Evolutionary conservation across 805 yeast species (phyloP).

Genomic region (Starmerella floricola): DNA sequence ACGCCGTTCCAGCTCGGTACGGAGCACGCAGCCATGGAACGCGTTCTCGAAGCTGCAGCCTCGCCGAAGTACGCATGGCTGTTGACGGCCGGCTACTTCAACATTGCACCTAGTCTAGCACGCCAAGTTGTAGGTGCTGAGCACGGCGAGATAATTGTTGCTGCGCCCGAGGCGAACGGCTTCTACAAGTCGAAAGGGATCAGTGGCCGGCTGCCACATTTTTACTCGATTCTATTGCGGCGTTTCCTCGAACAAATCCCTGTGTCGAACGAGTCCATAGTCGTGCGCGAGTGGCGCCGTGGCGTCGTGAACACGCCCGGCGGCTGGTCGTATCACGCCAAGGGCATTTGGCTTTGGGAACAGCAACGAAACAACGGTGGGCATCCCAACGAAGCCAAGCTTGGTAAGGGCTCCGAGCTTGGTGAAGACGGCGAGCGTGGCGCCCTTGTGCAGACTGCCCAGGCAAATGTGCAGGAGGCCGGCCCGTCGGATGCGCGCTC

Average conservation of each 20-base stretch:
- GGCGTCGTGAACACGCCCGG: constrained; percentile 69
- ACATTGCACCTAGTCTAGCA: constrained; percentile 67
- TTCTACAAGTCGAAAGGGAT: constrained; percentile 77
- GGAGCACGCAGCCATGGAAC: constrained; percentile 56
- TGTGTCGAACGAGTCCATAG: constrained; percentile 33
- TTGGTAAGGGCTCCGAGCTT: too few relatives aligned
- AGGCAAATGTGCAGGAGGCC: too few relatives aligned
- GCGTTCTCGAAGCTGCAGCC: constrained; percentile 6
- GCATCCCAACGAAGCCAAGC: too few relatives aligned
- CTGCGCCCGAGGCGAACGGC: constrained; percentile 92
- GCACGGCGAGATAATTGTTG: constrained; percentile 51
- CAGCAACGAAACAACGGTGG: too few relatives aligned
- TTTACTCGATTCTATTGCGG: constrained; percentile 67
- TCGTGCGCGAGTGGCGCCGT: constrained; percentile 74
- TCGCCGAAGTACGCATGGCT: constrained; percentile 47
- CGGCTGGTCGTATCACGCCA: constrained; percentile 98
- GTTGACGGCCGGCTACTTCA: constrained; percentile 94
- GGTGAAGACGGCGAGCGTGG: too few relatives aligned
- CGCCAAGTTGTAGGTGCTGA: constrained; percentile 40
- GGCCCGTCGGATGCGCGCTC: too few relatives aligned
- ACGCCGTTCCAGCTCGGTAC: constrained; percentile 77
- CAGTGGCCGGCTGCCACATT: constrained; percentile 71
- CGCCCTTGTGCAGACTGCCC: too few relatives aligned
- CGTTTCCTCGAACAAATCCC: constrained; percentile 50
- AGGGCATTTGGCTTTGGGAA: constrained; percentile 69